Percentiles rank a stretch among this genome's conserved stretches.
Evolutionary conservation across 2,329 filamentous ascomycete genomes (phyloP).

Genomic region (Fonsecaea nubica): DNA sequence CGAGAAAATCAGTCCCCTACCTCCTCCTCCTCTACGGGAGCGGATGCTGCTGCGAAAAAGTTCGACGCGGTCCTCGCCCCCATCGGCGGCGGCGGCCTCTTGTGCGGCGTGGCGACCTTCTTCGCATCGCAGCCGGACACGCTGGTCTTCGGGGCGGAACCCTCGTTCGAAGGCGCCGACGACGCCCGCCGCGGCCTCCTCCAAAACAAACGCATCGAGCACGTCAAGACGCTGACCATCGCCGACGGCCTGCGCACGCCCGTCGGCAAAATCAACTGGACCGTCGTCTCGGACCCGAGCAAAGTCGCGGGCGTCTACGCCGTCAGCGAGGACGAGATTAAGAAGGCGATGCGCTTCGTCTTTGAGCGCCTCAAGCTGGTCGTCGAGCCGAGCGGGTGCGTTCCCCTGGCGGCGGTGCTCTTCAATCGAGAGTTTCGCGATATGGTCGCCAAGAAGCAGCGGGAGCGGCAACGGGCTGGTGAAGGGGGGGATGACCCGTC

Average conservation of each 20-base stretch:
- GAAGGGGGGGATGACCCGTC: too few species aligned
- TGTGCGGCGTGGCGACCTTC: constrained; percentile 80
- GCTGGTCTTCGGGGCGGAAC: constrained; percentile 85
- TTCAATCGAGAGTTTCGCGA: constrained; percentile 83
- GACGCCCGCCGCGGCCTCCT: constrained; percentile 76
- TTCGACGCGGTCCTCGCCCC: constrained; percentile 80
- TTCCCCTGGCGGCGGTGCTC: constrained; percentile 80
- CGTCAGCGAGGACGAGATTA: constrained; percentile 83
- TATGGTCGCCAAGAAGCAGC: constrained; percentile 62
- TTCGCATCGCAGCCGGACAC: constrained; percentile 66
- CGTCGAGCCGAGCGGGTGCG: constrained; percentile 85
- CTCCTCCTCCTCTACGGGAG: constrained; percentile 34
- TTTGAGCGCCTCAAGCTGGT: constrained; percentile 89
- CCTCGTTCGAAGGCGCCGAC: constrained; percentile 80
- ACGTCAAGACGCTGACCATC: constrained; percentile 78
- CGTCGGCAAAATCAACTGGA: constrained; percentile 77
- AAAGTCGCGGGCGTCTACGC: constrained; percentile 74
- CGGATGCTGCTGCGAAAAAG: constrained; percentile 18
- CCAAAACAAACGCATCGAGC: constrained; percentile 65
- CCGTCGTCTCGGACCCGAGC: constrained; percentile 72
- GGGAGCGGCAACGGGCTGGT: too few species aligned
- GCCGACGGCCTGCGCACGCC: constrained; percentile 89
- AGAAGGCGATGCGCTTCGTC: constrained; percentile 75
- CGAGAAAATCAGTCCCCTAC: constrained; percentile 42
- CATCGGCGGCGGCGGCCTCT: constrained; percentile 86